A percentile compares a stretch with the other conserved stretches of the same genome.
phyloP scores from a whole-genome alignment of 495 filamentous ascomycete species.

The Daldinia concentrica region DNA sequence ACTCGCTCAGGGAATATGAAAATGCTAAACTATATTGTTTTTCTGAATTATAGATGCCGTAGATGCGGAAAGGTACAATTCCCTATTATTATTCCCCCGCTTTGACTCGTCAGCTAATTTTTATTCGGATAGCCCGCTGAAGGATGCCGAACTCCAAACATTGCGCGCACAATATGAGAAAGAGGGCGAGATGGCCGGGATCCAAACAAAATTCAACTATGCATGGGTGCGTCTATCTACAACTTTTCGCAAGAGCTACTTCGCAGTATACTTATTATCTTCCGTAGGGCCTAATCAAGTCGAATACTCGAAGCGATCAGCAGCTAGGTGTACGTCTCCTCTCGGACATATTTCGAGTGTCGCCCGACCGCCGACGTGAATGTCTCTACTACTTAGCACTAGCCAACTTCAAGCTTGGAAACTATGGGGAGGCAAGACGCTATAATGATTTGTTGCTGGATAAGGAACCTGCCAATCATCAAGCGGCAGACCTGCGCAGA shows the following conservation, averaged over 20 bases:
- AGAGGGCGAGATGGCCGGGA: conserved; percentile 93
- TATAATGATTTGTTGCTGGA: conserved; percentile 94
- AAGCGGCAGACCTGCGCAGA: conserved; percentile 81
- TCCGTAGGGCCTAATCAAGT: conserved; percentile 90
- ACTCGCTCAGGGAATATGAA: neutral
- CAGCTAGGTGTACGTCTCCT: conserved; percentile 94
- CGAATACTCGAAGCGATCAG: conserved; percentile 80
- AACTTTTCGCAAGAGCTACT: neutral
- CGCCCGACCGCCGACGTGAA: conserved; percentile 90
- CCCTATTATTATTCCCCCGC: neutral
- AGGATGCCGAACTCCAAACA: conserved; percentile 88
- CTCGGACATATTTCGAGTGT: conserved; percentile 94
- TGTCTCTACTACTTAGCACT: conserved; percentile 97
- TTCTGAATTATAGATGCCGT: conserved; percentile 76
- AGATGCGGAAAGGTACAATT: conserved; percentile 87
- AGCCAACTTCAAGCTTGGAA: conserved; percentile 97
- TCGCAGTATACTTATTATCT: conserved; percentile 16
- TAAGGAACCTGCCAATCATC: conserved; percentile 87
- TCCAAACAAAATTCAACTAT: conserved; percentile 99
- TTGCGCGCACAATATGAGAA: conserved; percentile 93
- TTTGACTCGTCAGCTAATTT: conserved; percentile 12
- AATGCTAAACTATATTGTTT: conserved; percentile 29
- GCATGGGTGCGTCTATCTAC: conserved; percentile 77
- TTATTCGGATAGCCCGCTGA: conserved; percentile 72
- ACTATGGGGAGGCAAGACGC: conserved; percentile 90